Evolutionary conservation across 768 basidiomycete genomes (phyloP).

Genomic region (Melanogaster broomeanus): DNA sequence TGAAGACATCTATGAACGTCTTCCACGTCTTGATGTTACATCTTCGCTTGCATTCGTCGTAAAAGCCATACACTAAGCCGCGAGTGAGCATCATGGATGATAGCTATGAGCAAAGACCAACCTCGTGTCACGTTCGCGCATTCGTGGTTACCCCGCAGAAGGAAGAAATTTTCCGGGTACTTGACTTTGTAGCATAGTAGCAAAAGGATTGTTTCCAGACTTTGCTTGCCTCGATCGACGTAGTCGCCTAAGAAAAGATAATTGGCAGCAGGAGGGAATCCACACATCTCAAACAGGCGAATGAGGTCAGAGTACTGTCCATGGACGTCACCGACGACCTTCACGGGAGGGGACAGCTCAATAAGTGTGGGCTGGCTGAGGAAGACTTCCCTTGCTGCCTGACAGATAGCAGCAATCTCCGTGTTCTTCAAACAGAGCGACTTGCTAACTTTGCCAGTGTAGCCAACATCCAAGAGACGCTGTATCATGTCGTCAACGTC

Average conservation of each 20-base stretch:
- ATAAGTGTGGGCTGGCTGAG: constrained; percentile 95
- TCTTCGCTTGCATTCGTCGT: constrained; percentile 99
- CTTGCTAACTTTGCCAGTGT: constrained; percentile 97
- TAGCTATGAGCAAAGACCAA: constrained; percentile 37
- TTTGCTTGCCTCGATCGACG: constrained; percentile 98
- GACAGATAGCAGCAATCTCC: constrained; percentile 93
- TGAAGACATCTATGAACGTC: constrained; percentile 99
- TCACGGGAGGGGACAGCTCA: constrained; percentile 96
- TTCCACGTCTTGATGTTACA: constrained; percentile 99
- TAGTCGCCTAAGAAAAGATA: constrained; percentile 99
- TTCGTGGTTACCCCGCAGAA: constrained; percentile 97
- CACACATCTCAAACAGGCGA: constrained; percentile 98
- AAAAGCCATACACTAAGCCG: constrained; percentile 91
- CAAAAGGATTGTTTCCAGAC: constrained; percentile 95
- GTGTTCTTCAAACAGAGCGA: constrained; percentile 93
- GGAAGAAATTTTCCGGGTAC: constrained; percentile 99
- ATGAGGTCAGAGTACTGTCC: constrained; percentile 99
- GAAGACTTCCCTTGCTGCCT: constrained; percentile 94
- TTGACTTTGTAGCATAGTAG: constrained; percentile 99
- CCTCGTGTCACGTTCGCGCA: constrained; percentile 99
- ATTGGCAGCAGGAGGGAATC: constrained; percentile 95
- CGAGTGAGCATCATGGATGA: constrained; percentile 19
- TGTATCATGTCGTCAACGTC: constrained; percentile 99
- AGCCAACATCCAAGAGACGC: constrained; percentile 93
- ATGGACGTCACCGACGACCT: constrained; percentile 99